phyloP scores from a whole-genome alignment of 495 filamentous ascomycete genomes.

The Pyronema domesticum region DNA sequence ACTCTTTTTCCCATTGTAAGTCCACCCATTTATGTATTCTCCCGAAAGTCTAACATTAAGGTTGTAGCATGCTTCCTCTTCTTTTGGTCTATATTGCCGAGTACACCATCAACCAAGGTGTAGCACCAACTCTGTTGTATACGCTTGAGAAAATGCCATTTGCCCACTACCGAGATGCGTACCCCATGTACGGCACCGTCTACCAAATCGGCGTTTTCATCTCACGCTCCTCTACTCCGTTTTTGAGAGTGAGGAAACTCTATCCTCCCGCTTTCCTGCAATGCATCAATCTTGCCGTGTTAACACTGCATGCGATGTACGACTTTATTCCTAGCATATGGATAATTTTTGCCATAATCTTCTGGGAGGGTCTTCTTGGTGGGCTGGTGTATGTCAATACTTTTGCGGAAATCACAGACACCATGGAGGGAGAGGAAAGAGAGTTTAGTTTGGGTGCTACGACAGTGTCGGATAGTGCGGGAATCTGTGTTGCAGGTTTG shows the following conservation, averaged over 20 bases:
- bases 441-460: constrained; percentile 83
- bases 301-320: constrained; percentile 58
- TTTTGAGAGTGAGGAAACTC: constrained; percentile 60
- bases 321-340: constrained; percentile 70
- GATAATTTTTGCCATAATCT: constrained; percentile 63
- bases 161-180: constrained; percentile 64
- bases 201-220: constrained; percentile 43
- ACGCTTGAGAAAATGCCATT: constrained; percentile 61
- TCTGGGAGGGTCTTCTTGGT: constrained; percentile 88
- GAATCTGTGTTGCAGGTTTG: constrained; percentile 79
- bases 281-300: constrained; percentile 51
- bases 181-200: constrained; percentile 77
- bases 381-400: constrained; percentile 89
- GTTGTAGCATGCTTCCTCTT: constrained; percentile 41
- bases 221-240: constrained; percentile 31
- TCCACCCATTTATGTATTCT: constrained; percentile 6
- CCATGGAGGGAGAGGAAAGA: constrained; percentile 52
- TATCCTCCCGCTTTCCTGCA: constrained; percentile 78
- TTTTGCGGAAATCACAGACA: constrained; percentile 78
- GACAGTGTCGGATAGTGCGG: constrained; percentile 79
- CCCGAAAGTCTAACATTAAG: background rate
- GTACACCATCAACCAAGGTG: constrained; percentile 91
- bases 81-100: constrained; percentile 86
- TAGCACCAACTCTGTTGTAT: constrained; percentile 77
- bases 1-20: constrained; percentile 52